Percentiles rank a stretch among this genome's conserved stretches.
These are phyloP conservation scores for Ophiocordyceps australis DNA, from an alignment of 2,329 filamentous ascomycete genomes.

Conservation along the genomic window DNA sequence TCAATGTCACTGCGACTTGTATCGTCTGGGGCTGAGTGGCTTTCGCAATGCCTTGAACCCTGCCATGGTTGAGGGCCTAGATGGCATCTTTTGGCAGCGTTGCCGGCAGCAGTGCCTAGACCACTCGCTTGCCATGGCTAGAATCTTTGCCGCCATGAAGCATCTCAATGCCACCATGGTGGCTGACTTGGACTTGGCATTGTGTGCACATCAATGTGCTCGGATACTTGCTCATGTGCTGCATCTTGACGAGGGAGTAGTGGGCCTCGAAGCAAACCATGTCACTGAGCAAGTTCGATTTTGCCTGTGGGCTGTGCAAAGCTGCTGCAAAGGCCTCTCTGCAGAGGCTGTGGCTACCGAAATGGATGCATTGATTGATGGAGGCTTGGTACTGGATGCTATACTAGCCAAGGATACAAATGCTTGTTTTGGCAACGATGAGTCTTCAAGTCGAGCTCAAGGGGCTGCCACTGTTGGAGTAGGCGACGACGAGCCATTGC, in stretches of 20 bases:
- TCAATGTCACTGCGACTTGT: constrained; percentile 38
- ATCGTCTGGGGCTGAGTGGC: constrained; percentile 30
- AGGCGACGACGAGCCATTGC: too few relatives aligned
- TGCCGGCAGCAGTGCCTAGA: constrained; percentile 33
- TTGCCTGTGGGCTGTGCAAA: constrained; percentile 30
- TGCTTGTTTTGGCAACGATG: too few relatives aligned
- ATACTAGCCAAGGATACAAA: too few relatives aligned
- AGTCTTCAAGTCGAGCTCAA: too few relatives aligned
- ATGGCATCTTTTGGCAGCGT: constrained; percentile 27
- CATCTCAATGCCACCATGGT: constrained; percentile 31
- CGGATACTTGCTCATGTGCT: constrained; percentile 30
- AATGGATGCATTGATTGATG: constrained; percentile 24
- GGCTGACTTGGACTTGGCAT: constrained; percentile 34
- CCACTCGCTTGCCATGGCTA: constrained; percentile 34
- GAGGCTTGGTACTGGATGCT: too few relatives aligned
- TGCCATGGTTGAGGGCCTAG: constrained; percentile 22
- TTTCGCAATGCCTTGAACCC: constrained; percentile 31
- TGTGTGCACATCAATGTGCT: constrained; percentile 36
- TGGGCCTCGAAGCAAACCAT: constrained; percentile 23
- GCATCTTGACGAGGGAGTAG: too few relatives aligned
- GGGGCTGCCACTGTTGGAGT: too few relatives aligned
- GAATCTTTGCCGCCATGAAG: constrained; percentile 33
- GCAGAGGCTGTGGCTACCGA: constrained; percentile 27
- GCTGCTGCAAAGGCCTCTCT: constrained; percentile 31
- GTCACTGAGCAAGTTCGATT: constrained; percentile 30